Percentiles rank a stretch among this genome's conserved stretches.
These are phyloP conservation scores for Chrysanthemum seticuspe DNA, from an alignment of 129 eudicot genomes.

Conservation along the genomic window DNA sequence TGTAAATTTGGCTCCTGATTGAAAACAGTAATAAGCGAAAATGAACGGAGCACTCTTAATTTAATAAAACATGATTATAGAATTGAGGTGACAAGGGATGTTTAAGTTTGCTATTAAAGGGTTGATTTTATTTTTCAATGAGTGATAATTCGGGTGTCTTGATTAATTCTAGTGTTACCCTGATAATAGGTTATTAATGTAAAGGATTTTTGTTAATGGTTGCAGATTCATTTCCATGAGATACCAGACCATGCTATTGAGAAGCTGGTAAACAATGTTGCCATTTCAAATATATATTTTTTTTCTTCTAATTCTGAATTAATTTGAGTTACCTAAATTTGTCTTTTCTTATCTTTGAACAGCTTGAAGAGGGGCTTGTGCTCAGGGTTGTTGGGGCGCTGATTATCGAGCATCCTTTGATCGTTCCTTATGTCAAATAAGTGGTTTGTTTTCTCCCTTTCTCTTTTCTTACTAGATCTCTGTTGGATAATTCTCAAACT, in stretches of 20 bases:
- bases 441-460: slow-evolving; percentile 54
- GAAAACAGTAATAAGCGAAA: no score
- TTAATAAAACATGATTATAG: no score
- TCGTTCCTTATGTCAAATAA: slow-evolving; percentile 70
- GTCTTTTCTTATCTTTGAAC: slow-evolving; percentile 23
- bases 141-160: no score
- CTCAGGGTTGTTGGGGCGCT: slow-evolving; percentile 81
- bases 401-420: slow-evolving; percentile 84
- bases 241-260: slow-evolving; percentile 72
- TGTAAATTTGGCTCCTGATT: no score
- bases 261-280: slow-evolving; percentile 53
- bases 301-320: not conserved
- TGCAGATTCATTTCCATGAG: slow-evolving; percentile 84
- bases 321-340: not conserved
- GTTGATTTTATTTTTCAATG: no score
- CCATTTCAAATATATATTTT: not conserved
- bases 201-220: slow-evolving; percentile 16
- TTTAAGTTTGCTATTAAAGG: no score
- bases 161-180: no score
- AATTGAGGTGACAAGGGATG: no score
- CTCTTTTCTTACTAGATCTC: not conserved
- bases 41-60: no score
- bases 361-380: slow-evolving; percentile 78
- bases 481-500: not conserved
- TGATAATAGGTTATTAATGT: no score